Conservation (phyloP, 371 early-diverging fungal species). For the Mucor velutinosus region DNA sequence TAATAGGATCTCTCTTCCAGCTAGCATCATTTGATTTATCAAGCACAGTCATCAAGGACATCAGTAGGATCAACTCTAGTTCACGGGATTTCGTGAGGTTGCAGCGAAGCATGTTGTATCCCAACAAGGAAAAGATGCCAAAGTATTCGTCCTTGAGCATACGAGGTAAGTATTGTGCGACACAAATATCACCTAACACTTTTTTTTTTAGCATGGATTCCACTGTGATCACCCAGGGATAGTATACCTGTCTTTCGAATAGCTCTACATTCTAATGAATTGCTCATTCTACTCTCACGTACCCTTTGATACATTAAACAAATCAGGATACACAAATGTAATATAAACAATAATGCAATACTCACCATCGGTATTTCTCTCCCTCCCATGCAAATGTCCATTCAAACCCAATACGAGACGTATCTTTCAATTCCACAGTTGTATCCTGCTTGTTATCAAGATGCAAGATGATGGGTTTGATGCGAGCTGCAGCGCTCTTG, state of each 20-base stretch:
- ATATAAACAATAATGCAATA: not conserved
- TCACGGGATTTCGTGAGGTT: constrained; percentile 25
- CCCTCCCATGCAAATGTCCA: constrained; percentile 53
- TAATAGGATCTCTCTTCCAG: constrained; percentile 31
- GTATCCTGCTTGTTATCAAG: constrained; percentile 17
- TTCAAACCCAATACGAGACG: constrained; percentile 44
- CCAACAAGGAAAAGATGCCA: constrained; percentile 43
- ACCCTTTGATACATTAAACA: constrained; percentile 26
- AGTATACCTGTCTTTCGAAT: constrained; percentile 31
- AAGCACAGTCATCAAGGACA: constrained; percentile 42
- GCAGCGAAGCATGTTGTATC: constrained; percentile 38
- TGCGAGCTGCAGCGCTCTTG: constrained; percentile 27
- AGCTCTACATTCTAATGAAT: constrained; percentile 39
- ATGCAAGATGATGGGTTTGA: constrained; percentile 39
- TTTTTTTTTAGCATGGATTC: not conserved
- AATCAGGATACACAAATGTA: not conserved
- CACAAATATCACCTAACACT: constrained; percentile 38
- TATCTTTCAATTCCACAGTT: constrained; percentile 27
- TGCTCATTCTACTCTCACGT: constrained; percentile 40
- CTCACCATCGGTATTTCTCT: constrained; percentile 44
- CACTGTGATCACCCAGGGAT: not conserved
- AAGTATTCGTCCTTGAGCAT: constrained; percentile 47
- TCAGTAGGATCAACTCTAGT: constrained; percentile 33
- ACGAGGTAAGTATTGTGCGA: constrained; percentile 47
- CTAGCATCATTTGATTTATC: constrained; percentile 43